Evolutionary conservation across 2,329 filamentous ascomycete genomes (phyloP), one percentile per base, ranked within the genome.

Genomic region (Penicillium digitatum): DNA sequence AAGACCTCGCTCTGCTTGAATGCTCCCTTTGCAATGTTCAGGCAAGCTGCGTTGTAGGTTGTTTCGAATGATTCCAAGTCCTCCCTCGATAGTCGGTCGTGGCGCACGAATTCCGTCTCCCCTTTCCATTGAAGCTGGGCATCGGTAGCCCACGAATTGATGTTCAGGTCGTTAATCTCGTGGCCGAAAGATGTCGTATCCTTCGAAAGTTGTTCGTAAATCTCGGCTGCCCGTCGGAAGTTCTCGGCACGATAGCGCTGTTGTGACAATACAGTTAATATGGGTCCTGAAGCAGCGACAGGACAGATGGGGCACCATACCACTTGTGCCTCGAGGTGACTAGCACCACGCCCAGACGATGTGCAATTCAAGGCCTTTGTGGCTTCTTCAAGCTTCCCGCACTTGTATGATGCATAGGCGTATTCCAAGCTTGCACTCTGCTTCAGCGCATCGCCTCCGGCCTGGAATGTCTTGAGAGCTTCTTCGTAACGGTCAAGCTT

Each of bases 401-500:
- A 74, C 62, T 85, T 87, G 72, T 87, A 87, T 42, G 86, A 73
- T 26, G 81, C 79, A 72, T 87, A 87, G 20, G 82, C 81, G 67
- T 84, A 82, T 66, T 86, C 84, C 59, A 86, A 70, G n/a, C 73
- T 69, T 3, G 81, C 81, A 61, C 69, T 74, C 60, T 81, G 73
- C 70, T 84, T 82, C 64, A 87, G 66, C 46, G 68, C 69, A 59
- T 81, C 77, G 22, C 81, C 80, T 46, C 73, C 76, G 24, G 79
- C 74, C 61, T 85, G 81, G 46, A 87, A 77, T 6, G 79, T 76
- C 27, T 78, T 76, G 44, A 85, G 54, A 16, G 82, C 81, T 66
- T 87, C 84, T 9, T 84, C 80, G 62, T 81, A 87, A 44, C 84
- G 81, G 62, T 87, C 84, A 37, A 86, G 76, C 64, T 86, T 85